A percentile compares a stretch with the other conserved stretches of the same genome.
These are phyloP conservation scores for Cryptococcus jaspeensis DNA, from an alignment of 1,284 basidiomycete genomes.

Conservation along the genomic window DNA sequence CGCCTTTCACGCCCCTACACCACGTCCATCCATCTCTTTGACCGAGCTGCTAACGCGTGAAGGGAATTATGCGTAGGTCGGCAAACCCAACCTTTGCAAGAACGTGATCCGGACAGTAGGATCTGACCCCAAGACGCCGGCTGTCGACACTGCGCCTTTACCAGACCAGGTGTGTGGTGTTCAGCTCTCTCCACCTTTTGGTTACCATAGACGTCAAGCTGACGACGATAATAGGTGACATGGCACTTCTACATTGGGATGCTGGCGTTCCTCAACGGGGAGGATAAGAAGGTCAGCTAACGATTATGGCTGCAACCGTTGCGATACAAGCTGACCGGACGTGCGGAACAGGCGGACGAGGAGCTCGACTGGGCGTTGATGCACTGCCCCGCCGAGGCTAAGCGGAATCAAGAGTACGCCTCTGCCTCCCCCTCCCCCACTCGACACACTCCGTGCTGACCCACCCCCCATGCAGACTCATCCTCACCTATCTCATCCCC, in stretches of 20 bases:
- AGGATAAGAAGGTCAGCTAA: slow-evolving; percentile 69
- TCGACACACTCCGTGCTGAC: background rate
- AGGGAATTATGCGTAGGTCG: slow-evolving; percentile 61
- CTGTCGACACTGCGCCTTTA: slow-evolving; percentile 70
- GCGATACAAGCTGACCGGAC: slow-evolving; percentile 3
- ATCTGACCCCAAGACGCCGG: slow-evolving; percentile 79
- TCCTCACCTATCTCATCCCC: slow-evolving; percentile 85
- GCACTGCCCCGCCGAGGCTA: slow-evolving; percentile 67
- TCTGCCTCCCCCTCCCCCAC: background rate
- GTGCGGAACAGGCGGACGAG: slow-evolving; percentile 64
- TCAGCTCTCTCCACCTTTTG: background rate
- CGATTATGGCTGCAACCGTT: background rate
- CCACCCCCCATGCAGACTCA: slow-evolving; percentile 60
- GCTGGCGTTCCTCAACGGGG: slow-evolving; percentile 88
- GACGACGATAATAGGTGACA: slow-evolving; percentile 62
- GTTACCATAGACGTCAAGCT: slow-evolving; percentile 16
- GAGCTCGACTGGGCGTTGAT: slow-evolving; percentile 79
- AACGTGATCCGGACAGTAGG: slow-evolving; percentile 87
- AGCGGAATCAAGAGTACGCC: slow-evolving; percentile 75
- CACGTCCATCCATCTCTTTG: background rate
- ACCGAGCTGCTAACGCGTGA: too few relatives aligned
- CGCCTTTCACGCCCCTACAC: background rate
- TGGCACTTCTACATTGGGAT: slow-evolving; percentile 92
- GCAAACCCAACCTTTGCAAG: slow-evolving; percentile 84
- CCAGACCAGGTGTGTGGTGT: slow-evolving; percentile 71